Percentiles rank a stretch among this genome's conserved stretches.
These are phyloP conservation scores for Termitomyces sp. DNA, from an alignment of 768 basidiomycete species.

Conservation along the genomic window DNA sequence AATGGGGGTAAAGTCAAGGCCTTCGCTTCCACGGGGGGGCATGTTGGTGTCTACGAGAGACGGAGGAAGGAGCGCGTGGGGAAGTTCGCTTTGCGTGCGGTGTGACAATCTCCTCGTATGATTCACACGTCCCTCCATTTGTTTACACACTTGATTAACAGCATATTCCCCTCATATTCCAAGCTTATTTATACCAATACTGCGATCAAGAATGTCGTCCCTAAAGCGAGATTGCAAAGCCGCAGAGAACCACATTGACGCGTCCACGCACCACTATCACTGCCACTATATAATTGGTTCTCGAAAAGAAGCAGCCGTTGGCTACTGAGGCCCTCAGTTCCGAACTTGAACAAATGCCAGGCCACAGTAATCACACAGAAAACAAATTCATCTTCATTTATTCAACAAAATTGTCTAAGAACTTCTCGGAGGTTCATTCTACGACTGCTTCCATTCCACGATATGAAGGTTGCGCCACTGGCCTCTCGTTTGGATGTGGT, in stretches of 20 bases:
- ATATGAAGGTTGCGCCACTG: constrained; percentile 27
- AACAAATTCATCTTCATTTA: background rate
- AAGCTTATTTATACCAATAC: background rate
- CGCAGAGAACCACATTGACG: too few relatives aligned
- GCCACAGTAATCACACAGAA: too few relatives aligned
- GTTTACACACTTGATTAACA: background rate
- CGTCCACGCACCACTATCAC: background rate
- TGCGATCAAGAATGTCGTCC: background rate
- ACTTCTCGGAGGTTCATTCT: background rate
- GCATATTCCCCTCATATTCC: background rate
- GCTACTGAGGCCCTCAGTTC: background rate
- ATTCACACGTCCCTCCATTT: background rate
- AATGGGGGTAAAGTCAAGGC: constrained; percentile 86
- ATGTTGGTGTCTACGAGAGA: constrained; percentile 18
- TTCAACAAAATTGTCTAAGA: background rate
- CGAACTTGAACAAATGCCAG: background rate
- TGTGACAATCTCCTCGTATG: constrained; percentile 3
- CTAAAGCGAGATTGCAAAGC: background rate
- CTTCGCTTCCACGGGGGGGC: constrained; percentile 53
- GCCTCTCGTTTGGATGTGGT: constrained; percentile 32
- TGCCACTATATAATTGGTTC: background rate
- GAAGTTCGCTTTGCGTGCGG: constrained; percentile 1
- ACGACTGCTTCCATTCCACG: constrained; percentile 25
- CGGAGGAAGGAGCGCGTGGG: background rate
- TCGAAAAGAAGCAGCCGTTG: background rate